Percentiles rank a stretch among this genome's conserved stretches.
Evolutionary conservation across 768 basidiomycete genomes (phyloP).

Genomic region (Boletus tomentosulus): DNA sequence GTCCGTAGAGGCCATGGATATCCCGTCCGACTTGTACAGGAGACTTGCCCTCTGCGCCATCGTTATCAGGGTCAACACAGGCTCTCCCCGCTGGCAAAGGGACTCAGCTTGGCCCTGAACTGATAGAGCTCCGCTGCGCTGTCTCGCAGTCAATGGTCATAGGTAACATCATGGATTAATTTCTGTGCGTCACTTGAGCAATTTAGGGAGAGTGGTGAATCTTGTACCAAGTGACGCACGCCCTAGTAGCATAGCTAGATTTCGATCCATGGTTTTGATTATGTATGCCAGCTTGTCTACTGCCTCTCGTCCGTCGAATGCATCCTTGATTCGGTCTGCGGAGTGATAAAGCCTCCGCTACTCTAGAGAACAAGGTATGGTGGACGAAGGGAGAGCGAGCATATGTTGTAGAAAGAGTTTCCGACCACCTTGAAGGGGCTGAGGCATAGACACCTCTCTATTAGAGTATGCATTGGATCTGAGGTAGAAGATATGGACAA

Average conservation of each 20-base stretch:
- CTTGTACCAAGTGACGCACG: too few species aligned
- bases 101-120: conserved; percentile 81
- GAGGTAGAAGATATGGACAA: conserved; percentile 73
- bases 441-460: conserved; percentile 34
- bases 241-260: conserved; percentile 91
- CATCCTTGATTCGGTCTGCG: conserved; percentile 89
- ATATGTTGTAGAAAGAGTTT: conserved; percentile 36
- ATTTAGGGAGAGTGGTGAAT: too few species aligned
- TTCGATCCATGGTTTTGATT: conserved; percentile 97
- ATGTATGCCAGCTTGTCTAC: conserved; percentile 97
- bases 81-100: conserved; percentile 75
- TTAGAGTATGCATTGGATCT: conserved; percentile 43
- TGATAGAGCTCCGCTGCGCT: conserved; percentile 88
- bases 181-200: conserved; percentile 99
- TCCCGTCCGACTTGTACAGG: conserved; percentile 18
- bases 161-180: conserved; percentile 99
- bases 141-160: conserved; percentile 93
- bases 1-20: conserved; percentile 25
- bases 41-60: conserved; percentile 31
- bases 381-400: conserved; percentile 74
- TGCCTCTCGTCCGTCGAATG: conserved; percentile 95
- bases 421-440: conserved; percentile 38
- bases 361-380: conserved; percentile 92
- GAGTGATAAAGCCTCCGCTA: conserved; percentile 87
- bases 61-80: conserved; percentile 33